phyloP scores from a whole-genome alignment of 2,329 filamentous ascomycete genomes.

The Scedosporium boydii region DNA sequence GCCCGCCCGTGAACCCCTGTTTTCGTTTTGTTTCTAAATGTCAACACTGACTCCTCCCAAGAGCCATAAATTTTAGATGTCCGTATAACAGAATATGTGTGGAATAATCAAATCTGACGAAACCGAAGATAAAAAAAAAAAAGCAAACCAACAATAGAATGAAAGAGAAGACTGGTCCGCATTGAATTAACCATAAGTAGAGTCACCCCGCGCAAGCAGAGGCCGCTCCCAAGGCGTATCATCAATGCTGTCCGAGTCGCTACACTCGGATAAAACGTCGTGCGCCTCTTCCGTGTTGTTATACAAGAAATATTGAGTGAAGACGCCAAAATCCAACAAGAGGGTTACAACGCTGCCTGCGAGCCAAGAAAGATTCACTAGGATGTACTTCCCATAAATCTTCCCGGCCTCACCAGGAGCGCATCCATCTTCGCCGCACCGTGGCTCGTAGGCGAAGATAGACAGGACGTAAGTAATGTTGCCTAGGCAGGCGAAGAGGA shows the following conservation, averaged over 20 bases:
- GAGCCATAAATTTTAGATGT: background rate
- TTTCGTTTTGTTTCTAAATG: background rate
- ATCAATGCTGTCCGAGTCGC: background rate
- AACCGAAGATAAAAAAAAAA: background rate
- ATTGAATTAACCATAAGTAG: constrained; percentile 3
- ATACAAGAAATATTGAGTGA: constrained; percentile 88
- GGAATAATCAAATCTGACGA: background rate
- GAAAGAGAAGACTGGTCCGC: background rate
- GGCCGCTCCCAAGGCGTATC: constrained; percentile 3
- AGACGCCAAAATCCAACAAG: constrained; percentile 75
- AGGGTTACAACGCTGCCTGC: constrained; percentile 82
- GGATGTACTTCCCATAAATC: constrained; percentile 72
- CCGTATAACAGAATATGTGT: no score
- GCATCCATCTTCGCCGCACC: constrained; percentile 51
- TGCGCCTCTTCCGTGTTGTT: constrained; percentile 33
- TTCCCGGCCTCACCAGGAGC: constrained; percentile 50
- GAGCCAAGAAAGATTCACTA: constrained; percentile 87
- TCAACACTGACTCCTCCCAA: background rate
- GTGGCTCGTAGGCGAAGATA: constrained; percentile 81
- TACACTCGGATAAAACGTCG: constrained; percentile 7
- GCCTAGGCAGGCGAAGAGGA: constrained; percentile 90
- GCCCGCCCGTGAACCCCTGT: background rate
- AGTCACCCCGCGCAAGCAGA: constrained; percentile 6
- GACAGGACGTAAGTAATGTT: constrained; percentile 90
- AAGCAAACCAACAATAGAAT: background rate